A percentile compares a stretch with the other conserved stretches of the same genome.
Evolutionary conservation across 805 yeast genomes (phyloP).

Genomic region (Kazachstania martiniae): DNA sequence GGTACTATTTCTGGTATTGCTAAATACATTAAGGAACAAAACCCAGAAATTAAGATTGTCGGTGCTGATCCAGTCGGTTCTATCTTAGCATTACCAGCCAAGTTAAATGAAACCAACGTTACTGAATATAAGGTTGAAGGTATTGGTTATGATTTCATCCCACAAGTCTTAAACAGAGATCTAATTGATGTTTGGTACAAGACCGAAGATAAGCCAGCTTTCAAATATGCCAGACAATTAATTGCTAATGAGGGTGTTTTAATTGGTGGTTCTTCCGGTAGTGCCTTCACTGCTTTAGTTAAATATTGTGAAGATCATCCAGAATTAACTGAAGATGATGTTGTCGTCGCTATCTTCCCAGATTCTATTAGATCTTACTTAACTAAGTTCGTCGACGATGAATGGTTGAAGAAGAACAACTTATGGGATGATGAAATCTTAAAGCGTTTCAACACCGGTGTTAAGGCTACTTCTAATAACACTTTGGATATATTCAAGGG

Average conservation of each 20-base stretch:
- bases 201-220: conserved; percentile 74
- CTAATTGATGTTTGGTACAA: conserved; percentile 72
- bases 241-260: conserved; percentile 78
- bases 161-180: conserved; percentile 62
- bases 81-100: conserved; percentile 69
- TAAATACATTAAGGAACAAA: conserved; percentile 60
- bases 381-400: conserved; percentile 82
- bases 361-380: conserved; percentile 80
- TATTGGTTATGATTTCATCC: conserved; percentile 82
- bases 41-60: conserved; percentile 47
- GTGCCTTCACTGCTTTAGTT: conserved; percentile 71
- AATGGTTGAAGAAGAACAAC: conserved; percentile 76
- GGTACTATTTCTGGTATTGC: conserved; percentile 85
- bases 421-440: conserved; percentile 48
- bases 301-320: conserved; percentile 51
- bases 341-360: conserved; percentile 73
- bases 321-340: conserved; percentile 58
- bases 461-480: conserved; percentile 9
- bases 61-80: conserved; percentile 89
- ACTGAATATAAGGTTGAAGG: conserved; percentile 76
- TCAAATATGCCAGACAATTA: conserved; percentile 69
- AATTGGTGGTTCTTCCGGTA: conserved; percentile 85
- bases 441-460: conserved; percentile 22
- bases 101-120: conserved; percentile 44
- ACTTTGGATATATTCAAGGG: conserved; percentile 37